Base-by-base conservation (phyloP, 148 eudicot genomes). In the Chenopodium album region DNA sequence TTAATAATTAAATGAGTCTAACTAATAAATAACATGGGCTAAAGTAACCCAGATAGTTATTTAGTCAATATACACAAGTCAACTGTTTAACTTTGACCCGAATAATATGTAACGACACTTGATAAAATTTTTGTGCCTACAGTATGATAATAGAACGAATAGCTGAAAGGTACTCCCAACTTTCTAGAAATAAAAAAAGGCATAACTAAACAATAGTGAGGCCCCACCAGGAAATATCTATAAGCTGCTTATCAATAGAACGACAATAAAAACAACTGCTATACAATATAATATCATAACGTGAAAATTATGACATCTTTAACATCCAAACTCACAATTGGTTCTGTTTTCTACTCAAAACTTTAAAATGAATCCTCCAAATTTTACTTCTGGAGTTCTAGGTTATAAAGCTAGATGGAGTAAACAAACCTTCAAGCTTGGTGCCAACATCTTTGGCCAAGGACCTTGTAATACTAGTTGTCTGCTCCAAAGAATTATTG, bases 401-500 rank as follows among this genome's bases (percentile, higher is more conserved):
- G 14, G 41, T 64, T 13, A 41, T 50, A 75, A 70, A 32, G 13
- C 22, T 46, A 67, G 44, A 81, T 13, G 23, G 63, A 44, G 71
- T 22, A 72, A 23, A 88, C 89, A 79, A 80, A 94, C 97, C 99
- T 87, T 87, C 85, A 75, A 90, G 89, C 29, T 47, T 82, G 14
- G 86, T 88, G 80, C 94, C 98, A 85, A 93, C 74, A 70, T 92
- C 97, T 80, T 86, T 84, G 4, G 94, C 98, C 90, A 95, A 78
- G 60, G 94, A 88, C 74, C 83, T 92, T 19, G 99, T 95, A 84
- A 87, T 74, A 52, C 75, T 84, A 44, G 94, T 92, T 2, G 84
- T 85, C 83, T 88, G 87, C 34, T 90, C 90, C 87, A 92, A 76
- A 70, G 92, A 87, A 81, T 86, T 41, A 48, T 71, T 63, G 28